Conservation (phyloP, 1,139 yeast species). For the Blastobotrys persicus region DNA sequence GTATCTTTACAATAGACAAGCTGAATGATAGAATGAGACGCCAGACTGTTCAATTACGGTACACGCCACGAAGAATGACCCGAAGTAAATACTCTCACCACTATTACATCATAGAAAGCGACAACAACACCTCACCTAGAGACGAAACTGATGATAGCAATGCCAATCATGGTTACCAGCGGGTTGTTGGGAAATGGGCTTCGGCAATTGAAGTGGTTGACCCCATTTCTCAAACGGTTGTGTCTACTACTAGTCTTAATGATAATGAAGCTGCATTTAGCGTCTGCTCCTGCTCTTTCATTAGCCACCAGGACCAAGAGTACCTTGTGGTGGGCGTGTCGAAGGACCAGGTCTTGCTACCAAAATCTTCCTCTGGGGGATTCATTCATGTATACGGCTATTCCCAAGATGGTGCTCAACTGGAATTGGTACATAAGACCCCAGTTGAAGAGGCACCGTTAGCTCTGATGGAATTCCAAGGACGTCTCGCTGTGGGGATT, state of each 20-base stretch:
- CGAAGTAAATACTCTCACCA: constrained; percentile 29
- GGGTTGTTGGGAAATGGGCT: constrained; percentile 41
- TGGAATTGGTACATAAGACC: constrained; percentile 63
- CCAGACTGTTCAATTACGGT: constrained; percentile 46
- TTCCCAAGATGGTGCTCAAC: constrained; percentile 38
- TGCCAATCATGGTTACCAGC: constrained; percentile 1
- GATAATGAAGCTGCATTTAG: constrained; percentile 46
- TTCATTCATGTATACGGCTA: constrained; percentile 48
- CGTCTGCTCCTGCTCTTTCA: constrained; percentile 40
- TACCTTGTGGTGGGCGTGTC: constrained; percentile 53
- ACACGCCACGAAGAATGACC: constrained; percentile 53
- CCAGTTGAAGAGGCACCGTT: constrained; percentile 49
- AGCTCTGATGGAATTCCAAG: constrained; percentile 57
- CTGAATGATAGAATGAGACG: constrained; percentile 49
- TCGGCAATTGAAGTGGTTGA: constrained; percentile 56
- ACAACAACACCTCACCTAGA: constrained; percentile 34
- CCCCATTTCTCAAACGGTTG: constrained; percentile 38
- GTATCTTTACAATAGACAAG: constrained; percentile 61
- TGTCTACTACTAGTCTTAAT: constrained; percentile 45
- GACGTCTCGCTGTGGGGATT: constrained; percentile 59
- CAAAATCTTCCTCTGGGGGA: constrained; percentile 36
- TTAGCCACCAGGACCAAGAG: constrained; percentile 35
- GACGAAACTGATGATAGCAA: constrained; percentile 4
- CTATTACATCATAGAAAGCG: constrained; percentile 49
- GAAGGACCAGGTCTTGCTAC: constrained; percentile 40